Evolutionary conservation across 1,139 yeast genomes (phyloP).

Genomic region (Yamadazyma songkhlaensis): DNA sequence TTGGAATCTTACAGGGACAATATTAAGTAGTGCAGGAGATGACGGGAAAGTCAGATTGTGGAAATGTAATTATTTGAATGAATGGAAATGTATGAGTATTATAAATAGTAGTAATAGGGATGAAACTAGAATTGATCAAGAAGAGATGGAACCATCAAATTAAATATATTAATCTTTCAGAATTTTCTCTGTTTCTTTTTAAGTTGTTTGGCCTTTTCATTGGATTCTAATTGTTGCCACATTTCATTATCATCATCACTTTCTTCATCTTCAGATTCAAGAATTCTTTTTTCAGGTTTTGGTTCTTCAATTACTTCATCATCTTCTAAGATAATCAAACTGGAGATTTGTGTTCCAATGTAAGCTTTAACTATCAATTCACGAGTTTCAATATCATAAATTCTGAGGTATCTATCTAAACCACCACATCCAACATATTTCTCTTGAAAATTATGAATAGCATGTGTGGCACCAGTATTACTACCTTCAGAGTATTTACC

Average conservation of each 20-base stretch:
- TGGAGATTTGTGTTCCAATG: slow-evolving; percentile 69
- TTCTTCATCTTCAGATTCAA: slow-evolving; percentile 18
- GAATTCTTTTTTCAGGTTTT: slow-evolving; percentile 19
- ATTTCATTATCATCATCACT: slow-evolving; percentile 27
- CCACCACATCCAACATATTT: slow-evolving; percentile 62
- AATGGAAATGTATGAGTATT: slow-evolving; percentile 90
- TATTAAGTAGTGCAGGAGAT: slow-evolving; percentile 90
- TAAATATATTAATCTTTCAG: slow-evolving; percentile 2
- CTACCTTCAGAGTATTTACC: slow-evolving; percentile 45
- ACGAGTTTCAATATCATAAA: slow-evolving; percentile 60
- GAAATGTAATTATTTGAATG: slow-evolving; percentile 83
- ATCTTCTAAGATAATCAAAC: slow-evolving; percentile 49
- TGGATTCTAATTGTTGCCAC: slow-evolving; percentile 35
- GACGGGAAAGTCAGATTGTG: slow-evolving; percentile 90
- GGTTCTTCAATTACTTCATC: slow-evolving; percentile 31
- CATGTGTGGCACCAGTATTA: slow-evolving; percentile 46
- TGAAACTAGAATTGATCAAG: slow-evolving; percentile 19
- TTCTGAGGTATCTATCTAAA: slow-evolving; percentile 79
- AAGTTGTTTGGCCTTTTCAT: slow-evolving; percentile 16
- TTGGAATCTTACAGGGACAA: slow-evolving; percentile 94
- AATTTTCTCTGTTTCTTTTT: slow-evolving; percentile 13
- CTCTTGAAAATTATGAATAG: slow-evolving; percentile 22
- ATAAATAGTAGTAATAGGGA: slow-evolving; percentile 61
- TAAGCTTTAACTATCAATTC: slow-evolving; percentile 68
- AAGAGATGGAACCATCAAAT: slow-evolving; percentile 14